A percentile compares a stretch with the other conserved stretches of the same genome.
Evolutionary conservation across 2,329 filamentous ascomycete species (phyloP).

Genomic region (Emericellopsis cladophorae): DNA sequence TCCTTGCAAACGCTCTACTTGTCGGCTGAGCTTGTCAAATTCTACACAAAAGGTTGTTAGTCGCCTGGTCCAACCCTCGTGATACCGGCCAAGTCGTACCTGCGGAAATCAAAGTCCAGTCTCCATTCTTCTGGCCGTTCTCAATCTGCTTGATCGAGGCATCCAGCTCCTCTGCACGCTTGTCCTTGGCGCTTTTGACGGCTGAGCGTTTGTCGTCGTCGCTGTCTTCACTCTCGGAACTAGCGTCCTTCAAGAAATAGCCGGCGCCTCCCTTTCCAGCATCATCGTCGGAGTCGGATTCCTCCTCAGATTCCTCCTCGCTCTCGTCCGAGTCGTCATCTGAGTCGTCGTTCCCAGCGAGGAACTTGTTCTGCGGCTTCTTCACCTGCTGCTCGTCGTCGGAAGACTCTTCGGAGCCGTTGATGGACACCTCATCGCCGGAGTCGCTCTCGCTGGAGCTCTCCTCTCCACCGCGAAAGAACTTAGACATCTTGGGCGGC

Average conservation of each 20-base stretch:
- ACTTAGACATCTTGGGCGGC: conserved; percentile 71
- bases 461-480: conserved; percentile 84
- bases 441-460: conserved; percentile 82
- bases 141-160: conserved; percentile 82
- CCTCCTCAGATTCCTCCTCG: conserved; percentile 38
- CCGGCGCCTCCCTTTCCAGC: conserved; percentile 51
- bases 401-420: conserved; percentile 39
- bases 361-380: conserved; percentile 23
- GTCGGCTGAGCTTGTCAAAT: conserved; percentile 87
- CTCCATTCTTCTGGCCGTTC: conserved; percentile 93
- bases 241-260: conserved; percentile 69
- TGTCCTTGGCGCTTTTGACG: conserved; percentile 97
- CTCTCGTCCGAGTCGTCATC: conserved; percentile 36
- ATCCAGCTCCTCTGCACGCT: conserved; percentile 89
- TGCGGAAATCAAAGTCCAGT: conserved; percentile 86
- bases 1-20: conserved; percentile 66
- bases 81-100: conserved; percentile 40
- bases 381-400: conserved; percentile 4
- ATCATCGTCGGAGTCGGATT: conserved; percentile 52
- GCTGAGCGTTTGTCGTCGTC: conserved; percentile 74
- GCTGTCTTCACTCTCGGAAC: conserved; percentile 69
- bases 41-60: conserved; percentile 36
- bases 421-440: conserved; percentile 94
- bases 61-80: background rate
- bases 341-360: too few species aligned